phyloP scores from a whole-genome alignment of 768 basidiomycete genomes.

The Xerocomellus dryophilus region DNA sequence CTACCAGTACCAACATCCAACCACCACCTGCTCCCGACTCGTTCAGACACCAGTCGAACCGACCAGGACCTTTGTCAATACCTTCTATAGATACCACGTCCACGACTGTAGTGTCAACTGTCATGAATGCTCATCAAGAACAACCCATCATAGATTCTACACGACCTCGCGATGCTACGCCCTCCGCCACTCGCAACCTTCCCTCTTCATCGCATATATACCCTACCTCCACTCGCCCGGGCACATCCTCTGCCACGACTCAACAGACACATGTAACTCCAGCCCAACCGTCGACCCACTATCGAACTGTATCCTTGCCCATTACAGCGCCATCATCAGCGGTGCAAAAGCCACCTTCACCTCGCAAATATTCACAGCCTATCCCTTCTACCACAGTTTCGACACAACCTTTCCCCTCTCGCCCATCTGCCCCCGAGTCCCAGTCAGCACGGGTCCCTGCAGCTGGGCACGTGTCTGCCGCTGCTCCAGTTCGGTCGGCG shows the following conservation, averaged over 20 bases:
- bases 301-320: slow-evolving; percentile 39
- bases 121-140: slow-evolving; percentile 23
- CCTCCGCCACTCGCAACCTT: slow-evolving; percentile 18
- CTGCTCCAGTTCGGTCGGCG: slow-evolving; percentile 29
- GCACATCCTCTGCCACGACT: slow-evolving; percentile 15
- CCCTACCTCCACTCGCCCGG: slow-evolving; percentile 22
- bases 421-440: slow-evolving; percentile 17
- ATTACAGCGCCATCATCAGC: slow-evolving; percentile 15
- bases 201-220: slow-evolving; percentile 23
- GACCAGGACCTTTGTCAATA: slow-evolving; percentile 11
- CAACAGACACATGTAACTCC: slow-evolving; percentile 23
- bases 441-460: slow-evolving; percentile 25
- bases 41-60: slow-evolving; percentile 20
- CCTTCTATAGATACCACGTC: slow-evolving; percentile 17
- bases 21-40: slow-evolving; percentile 13
- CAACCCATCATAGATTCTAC: slow-evolving; percentile 19
- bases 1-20: slow-evolving; percentile 9
- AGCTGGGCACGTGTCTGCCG: slow-evolving; percentile 32
- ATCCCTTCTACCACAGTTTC: slow-evolving; percentile 24
- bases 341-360: slow-evolving; percentile 25
- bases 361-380: slow-evolving; percentile 30
- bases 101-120: slow-evolving; percentile 6
- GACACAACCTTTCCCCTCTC: slow-evolving; percentile 31
- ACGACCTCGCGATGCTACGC: slow-evolving; percentile 21
- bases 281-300: slow-evolving; percentile 28